Evolutionary conservation across 2,329 filamentous ascomycete genomes (phyloP), one percentile per base, ranked within the genome.

Genomic region (Aspergillus transmontanensis): DNA sequence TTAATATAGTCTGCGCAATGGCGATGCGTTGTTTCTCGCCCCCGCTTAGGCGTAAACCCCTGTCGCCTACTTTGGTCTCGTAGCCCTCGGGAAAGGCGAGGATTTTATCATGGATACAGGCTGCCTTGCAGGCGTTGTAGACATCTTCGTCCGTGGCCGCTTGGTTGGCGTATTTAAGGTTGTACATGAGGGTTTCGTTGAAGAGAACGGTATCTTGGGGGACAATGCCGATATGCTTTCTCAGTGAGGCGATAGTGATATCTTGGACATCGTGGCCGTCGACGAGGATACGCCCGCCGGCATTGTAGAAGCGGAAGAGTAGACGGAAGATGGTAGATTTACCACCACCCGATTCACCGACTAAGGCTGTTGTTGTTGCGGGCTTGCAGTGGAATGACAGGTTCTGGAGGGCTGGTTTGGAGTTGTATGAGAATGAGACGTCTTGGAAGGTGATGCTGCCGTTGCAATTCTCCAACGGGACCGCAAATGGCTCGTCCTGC

Each of bases 151-250:
- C 89, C 0, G 90, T 91, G 12, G 90, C 92, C 32, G 85, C 78
- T 48, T 92, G 91, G 67, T 94, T 94, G 64, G 94, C 93, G 75
- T 97, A 97, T 75, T 89, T 90, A 64, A 97, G 82, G 74, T 97
- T 97, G 81, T 96, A 97, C 92, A 97, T 95, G 66, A 97, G 82
- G 1, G 91, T 90, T 76, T 97, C 94, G 76, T 97, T 97, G 85
- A 97, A 97, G 51, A 97, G 83, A 7, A 96, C 91, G 4, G 94
- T 97, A 72, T 99, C 95, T 77, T 99, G 95, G 1, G 95, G 95
- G 6, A 99, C 95, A 48, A 99, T 94, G 26, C 95, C 95, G 72
- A 99, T 97, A 75, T 94, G 90, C 64, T 87, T 86, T 69, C 95
- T 88, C 60, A 99, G 84, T n/a, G 93, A 97, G 78, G 97, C 92